These are phyloP conservation scores for Rhizopogon rudus DNA, from an alignment of 768 basidiomycete genomes.

Conservation along the genomic window DNA sequence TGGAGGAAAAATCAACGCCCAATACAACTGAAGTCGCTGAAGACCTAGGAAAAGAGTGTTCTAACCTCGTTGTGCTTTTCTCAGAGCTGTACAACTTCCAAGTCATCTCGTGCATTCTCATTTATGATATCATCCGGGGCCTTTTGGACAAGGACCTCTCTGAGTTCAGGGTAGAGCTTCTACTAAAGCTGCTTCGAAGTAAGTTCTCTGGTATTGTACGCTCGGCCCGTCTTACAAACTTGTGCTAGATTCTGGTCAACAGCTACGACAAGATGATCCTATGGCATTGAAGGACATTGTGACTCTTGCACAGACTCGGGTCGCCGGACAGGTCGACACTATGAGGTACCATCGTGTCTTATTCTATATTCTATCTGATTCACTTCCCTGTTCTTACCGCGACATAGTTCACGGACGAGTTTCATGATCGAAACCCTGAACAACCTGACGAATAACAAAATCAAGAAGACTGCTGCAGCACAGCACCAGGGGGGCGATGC, in stretches of 20 bases:
- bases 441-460: slow-evolving; percentile 90
- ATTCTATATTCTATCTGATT: background rate
- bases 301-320: slow-evolving; percentile 69
- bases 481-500: slow-evolving; percentile 73
- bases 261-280: slow-evolving; percentile 90
- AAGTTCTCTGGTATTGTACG: slow-evolving; percentile 17
- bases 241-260: slow-evolving; percentile 78
- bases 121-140: slow-evolving; percentile 84
- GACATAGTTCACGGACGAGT: slow-evolving; percentile 72
- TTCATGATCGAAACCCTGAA: slow-evolving; percentile 95
- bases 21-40: slow-evolving; percentile 23
- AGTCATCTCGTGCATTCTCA: slow-evolving; percentile 81
- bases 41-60: slow-evolving; percentile 74
- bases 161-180: slow-evolving; percentile 81
- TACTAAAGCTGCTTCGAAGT: slow-evolving; percentile 85
- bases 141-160: slow-evolving; percentile 60
- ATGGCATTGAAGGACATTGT: slow-evolving; percentile 90
- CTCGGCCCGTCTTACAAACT: background rate
- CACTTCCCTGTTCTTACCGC: background rate
- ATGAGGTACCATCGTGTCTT: slow-evolving; percentile 41
- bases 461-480: slow-evolving; percentile 53
- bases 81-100: slow-evolving; percentile 97
- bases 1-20: slow-evolving; percentile 18
- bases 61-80: slow-evolving; percentile 82
- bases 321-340: slow-evolving; percentile 43